Conservation (phyloP, 2,329 filamentous ascomycete species). For the Botryotinia calthae region DNA sequence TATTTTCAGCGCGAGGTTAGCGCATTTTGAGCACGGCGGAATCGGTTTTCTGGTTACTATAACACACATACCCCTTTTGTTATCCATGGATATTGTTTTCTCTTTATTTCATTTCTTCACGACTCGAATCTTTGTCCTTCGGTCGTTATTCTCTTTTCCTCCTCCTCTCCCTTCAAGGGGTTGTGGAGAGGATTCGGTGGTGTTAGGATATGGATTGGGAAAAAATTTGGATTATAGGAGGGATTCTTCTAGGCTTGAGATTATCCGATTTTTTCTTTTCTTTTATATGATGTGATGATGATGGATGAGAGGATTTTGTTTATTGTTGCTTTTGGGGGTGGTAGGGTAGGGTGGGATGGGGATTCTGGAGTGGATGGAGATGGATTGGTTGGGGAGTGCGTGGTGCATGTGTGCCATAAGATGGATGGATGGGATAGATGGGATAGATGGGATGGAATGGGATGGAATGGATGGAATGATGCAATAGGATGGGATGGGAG, state of each 20-base stretch:
- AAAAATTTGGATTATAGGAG: not conserved
- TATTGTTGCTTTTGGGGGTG: not conserved
- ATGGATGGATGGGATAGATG: not conserved
- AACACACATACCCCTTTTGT: slow-evolving; percentile 9
- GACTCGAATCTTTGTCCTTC: not conserved
- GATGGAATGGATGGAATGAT: not conserved
- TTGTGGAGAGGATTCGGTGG: not conserved
- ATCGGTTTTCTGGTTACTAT: not conserved
- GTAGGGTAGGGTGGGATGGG: not conserved
- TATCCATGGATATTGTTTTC: slow-evolving; percentile 1
- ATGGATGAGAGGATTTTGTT: not conserved
- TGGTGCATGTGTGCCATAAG: not conserved
- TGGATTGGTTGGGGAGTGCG: not conserved
- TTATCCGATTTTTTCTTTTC: not conserved
- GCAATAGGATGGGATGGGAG: not conserved
- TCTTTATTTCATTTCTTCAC: not conserved
- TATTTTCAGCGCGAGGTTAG: not conserved
- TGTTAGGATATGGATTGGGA: slow-evolving; percentile 1
- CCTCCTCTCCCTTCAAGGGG: too few relatives aligned
- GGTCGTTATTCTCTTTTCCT: not conserved
- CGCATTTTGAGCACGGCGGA: slow-evolving; percentile 12
- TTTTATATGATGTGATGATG: slow-evolving; percentile 10
- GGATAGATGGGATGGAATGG: too few relatives aligned
- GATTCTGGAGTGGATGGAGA: not conserved
- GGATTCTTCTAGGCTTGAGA: not conserved